These are phyloP conservation scores for Tetracladium setigerum DNA, from an alignment of 495 filamentous ascomycete genomes.

Conservation along the genomic window DNA sequence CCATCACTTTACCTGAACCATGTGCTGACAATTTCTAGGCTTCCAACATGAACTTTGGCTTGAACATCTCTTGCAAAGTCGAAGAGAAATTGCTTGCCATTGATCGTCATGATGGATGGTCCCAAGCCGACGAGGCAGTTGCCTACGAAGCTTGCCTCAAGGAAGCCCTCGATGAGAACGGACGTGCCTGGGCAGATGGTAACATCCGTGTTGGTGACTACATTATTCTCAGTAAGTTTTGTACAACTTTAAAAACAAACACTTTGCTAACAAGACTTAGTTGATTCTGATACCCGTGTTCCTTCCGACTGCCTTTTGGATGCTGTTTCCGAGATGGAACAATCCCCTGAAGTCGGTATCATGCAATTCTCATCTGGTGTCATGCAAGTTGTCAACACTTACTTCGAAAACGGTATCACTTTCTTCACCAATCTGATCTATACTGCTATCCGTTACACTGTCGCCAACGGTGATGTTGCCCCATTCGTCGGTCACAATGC, in stretches of 20 bases:
- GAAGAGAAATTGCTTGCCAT: slow-evolving; percentile 57
- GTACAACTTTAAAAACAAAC: slow-evolving; percentile 15
- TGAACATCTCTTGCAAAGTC: slow-evolving; percentile 67
- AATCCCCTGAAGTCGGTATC: slow-evolving; percentile 71
- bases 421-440: slow-evolving; percentile 86
- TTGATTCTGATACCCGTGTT: slow-evolving; percentile 76
- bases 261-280: slow-evolving; percentile 22
- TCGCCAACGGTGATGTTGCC: slow-evolving; percentile 75
- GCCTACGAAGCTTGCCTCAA: slow-evolving; percentile 62
- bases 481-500: slow-evolving; percentile 79
- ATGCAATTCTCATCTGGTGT: slow-evolving; percentile 77
- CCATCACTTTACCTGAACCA: slow-evolving; percentile 6
- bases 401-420: slow-evolving; percentile 70
- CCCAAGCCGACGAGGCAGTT: slow-evolving; percentile 58
- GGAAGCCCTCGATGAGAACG: slow-evolving; percentile 61
- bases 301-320: slow-evolving; percentile 67
- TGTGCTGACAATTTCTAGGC: slow-evolving; percentile 57
- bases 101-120: slow-evolving; percentile 53
- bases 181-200: slow-evolving; percentile 71
- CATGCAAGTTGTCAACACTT: slow-evolving; percentile 70
- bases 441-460: slow-evolving; percentile 67
- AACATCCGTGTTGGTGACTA: slow-evolving; percentile 77
- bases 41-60: slow-evolving; percentile 78
- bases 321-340: slow-evolving; percentile 73
- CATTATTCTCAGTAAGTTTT: slow-evolving; percentile 48